Conservation (phyloP, 1,139 yeast genomes). For the Meyerozyma carpophila region DNA sequence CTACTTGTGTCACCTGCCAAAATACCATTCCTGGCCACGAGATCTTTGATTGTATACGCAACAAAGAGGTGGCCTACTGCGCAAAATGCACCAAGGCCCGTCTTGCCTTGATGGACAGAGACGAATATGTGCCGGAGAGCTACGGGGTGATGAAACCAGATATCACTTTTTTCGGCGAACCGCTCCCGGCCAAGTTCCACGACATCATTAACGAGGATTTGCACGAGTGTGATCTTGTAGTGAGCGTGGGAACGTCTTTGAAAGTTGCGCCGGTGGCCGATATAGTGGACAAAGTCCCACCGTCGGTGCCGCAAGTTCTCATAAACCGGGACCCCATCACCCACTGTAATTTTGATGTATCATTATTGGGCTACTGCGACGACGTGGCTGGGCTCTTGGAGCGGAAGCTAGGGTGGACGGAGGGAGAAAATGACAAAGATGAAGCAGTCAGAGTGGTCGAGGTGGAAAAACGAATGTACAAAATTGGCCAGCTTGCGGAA, state of each 20-base stretch:
- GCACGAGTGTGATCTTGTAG: conserved; percentile 61
- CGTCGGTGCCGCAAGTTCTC: conserved; percentile 73
- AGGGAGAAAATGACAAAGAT: not conserved
- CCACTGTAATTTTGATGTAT: conserved; percentile 65
- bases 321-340: conserved; percentile 78
- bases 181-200: conserved; percentile 48
- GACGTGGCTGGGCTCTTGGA: conserved; percentile 51
- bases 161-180: conserved; percentile 91
- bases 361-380: conserved; percentile 81
- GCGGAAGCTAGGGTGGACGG: not conserved
- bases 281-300: conserved; percentile 66
- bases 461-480: not conserved
- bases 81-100: conserved; percentile 50
- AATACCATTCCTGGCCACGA: conserved; percentile 62
- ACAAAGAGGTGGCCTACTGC: conserved; percentile 64
- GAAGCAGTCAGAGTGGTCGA: not conserved
- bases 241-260: conserved; percentile 89
- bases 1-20: conserved; percentile 81
- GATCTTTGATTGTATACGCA: conserved; percentile 58
- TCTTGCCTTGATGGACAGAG: conserved; percentile 14
- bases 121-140: conserved; percentile 12
- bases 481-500: not conserved
- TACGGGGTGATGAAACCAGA: conserved; percentile 79
- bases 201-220: conserved; percentile 12
- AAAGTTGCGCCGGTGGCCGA: conserved; percentile 97